Evolutionary conservation across 2,329 filamentous ascomycete species (phyloP), one percentile per base, ranked within the genome.

Genomic region (Aspergillus persii): DNA sequence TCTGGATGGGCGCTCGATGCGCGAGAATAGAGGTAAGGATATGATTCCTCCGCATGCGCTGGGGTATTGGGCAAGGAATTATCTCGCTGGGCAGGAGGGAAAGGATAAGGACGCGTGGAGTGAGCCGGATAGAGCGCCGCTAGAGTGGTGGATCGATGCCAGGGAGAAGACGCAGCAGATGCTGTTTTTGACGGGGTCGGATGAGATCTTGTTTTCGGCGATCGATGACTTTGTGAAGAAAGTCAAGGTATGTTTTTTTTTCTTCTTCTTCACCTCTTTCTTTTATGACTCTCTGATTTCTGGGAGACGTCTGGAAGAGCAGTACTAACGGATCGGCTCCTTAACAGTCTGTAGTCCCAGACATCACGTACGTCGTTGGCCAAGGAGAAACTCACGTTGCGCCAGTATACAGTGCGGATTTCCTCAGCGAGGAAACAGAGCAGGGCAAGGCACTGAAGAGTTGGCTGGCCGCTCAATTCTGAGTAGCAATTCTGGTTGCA

Each of bases 111-210:
- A 84, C 67, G 70, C 72, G 31, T 88, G 86, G 71, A 83, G 75
- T 61, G 80, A 86, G 67, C 79, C 84, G 0, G 67, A 71, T 8
- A 64, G 65, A 5, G 84, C 83, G 0, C 73, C 78, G 2, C 56
- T 71, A 8, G 74, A 76, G 8, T 87, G 84, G 84, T 87, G 84
- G 80, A 68, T 71, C 36, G 78, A 74, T 15, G 72, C 80, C 1
- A 74, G 44, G 8, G 26, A 27, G 26, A 23, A 77, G 8, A 76
- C 82, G 8, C 73, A 77, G 55, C 76, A 80, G 48, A 74, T 86
- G 1, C 63, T 86, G 44, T 72, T 87, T 12, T 78, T 81, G 66
- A 82, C 75, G 4, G 85, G 85, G 2, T 76, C 71, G 3, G 77
- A 81, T 54, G 85, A 87, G 74, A 70, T 85, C 11, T 61, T 87